These are phyloP conservation scores for Saccharomyces paradoxus DNA, from an alignment of 805 yeast species.

Conservation along the genomic window DNA sequence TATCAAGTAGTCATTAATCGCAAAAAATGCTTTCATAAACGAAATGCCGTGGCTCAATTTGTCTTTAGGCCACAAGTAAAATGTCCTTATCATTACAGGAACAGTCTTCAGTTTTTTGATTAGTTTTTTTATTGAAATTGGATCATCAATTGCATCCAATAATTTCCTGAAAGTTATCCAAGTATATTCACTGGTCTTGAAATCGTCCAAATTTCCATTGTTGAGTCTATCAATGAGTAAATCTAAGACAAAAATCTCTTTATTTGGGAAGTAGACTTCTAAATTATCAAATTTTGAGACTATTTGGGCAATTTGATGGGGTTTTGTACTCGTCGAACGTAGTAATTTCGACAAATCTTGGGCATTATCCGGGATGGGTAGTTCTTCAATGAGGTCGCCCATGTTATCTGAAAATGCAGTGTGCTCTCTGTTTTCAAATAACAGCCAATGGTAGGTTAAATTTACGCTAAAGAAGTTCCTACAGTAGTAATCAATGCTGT, in stretches of 20 bases:
- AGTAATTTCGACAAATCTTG: slow-evolving; percentile 50
- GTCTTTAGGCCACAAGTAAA: slow-evolving; percentile 5
- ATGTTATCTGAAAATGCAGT: neutral
- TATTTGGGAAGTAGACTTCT: slow-evolving; percentile 46
- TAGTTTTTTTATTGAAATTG: slow-evolving; percentile 31
- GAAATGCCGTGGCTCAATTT: neutral
- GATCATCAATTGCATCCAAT: slow-evolving; percentile 32
- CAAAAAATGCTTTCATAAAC: neutral
- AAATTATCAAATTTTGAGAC: slow-evolving; percentile 31
- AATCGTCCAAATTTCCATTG: slow-evolving; percentile 36
- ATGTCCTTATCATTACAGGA: slow-evolving; percentile 17
- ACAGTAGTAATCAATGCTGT: neutral
- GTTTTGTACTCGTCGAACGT: slow-evolving; percentile 43
- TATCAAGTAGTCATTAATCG: neutral
- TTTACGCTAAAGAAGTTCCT: neutral
- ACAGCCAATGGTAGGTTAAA: neutral
- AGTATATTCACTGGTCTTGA: slow-evolving; percentile 35
- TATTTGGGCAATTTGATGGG: slow-evolving; percentile 36
- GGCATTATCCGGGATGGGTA: slow-evolving; percentile 26
- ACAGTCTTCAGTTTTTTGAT: slow-evolving; percentile 38
- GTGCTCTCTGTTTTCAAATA: neutral
- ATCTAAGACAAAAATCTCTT: slow-evolving; percentile 47
- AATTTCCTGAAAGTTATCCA: slow-evolving; percentile 45
- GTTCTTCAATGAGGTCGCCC: neutral
- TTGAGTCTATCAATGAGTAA: slow-evolving; percentile 53